These are phyloP conservation scores for Adenanthera pavonina DNA, from an alignment of 306 rosid species.

Conservation along the genomic window DNA sequence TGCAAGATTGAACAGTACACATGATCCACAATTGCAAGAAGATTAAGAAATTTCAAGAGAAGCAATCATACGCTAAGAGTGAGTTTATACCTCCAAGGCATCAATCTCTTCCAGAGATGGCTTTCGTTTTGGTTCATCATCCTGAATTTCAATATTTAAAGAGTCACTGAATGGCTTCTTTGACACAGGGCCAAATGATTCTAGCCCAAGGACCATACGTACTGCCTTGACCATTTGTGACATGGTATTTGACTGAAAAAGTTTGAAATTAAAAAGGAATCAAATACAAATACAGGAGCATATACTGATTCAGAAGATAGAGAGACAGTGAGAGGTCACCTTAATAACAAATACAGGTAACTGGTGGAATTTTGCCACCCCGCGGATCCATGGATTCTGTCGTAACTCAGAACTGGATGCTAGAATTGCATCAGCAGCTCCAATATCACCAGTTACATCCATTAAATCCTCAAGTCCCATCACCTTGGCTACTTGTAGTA, in stretches of 20 bases:
- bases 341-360: slow-evolving; percentile 90
- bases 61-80: background rate
- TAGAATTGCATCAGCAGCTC: slow-evolving; percentile 84
- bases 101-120: slow-evolving; percentile 27
- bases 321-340: slow-evolving; percentile 50
- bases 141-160: slow-evolving; percentile 75
- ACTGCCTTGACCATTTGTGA: slow-evolving; percentile 97
- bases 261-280: slow-evolving; percentile 20
- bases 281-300: slow-evolving; percentile 30
- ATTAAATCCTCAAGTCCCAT: slow-evolving; percentile 89
- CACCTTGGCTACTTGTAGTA: slow-evolving; percentile 84
- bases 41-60: background rate
- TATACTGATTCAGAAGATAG: slow-evolving; percentile 24
- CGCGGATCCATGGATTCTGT: slow-evolving; percentile 85
- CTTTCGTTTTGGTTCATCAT: slow-evolving; percentile 81
- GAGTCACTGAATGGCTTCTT: slow-evolving; percentile 57
- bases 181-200: slow-evolving; percentile 54
- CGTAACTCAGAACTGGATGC: slow-evolving; percentile 80
- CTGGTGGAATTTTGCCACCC: slow-evolving; percentile 89
- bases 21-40: slow-evolving; percentile 6
- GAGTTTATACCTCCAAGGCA: slow-evolving; percentile 16
- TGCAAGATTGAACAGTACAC: background rate
- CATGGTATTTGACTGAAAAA: slow-evolving; percentile 88
- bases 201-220: slow-evolving; percentile 84
- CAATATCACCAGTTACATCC: slow-evolving; percentile 82